phyloP scores from a whole-genome alignment of 495 filamentous ascomycete genomes.

The Penicillium dipodomyicola region DNA sequence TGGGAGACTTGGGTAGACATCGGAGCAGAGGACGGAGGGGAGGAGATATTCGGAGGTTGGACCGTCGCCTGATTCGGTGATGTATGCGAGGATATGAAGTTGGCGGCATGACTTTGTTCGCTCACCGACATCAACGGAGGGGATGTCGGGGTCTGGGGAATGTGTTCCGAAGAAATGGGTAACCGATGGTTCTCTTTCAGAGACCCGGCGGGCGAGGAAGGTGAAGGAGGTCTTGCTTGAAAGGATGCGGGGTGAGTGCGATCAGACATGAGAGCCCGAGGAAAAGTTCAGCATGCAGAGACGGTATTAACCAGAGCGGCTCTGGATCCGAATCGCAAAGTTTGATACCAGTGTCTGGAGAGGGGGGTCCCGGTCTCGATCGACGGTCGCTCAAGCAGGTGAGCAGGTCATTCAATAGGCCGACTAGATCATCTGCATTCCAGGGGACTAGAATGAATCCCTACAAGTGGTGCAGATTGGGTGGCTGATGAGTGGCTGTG shows the following conservation, averaged over 20 bases:
- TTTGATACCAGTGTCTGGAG: slow-evolving; percentile 25
- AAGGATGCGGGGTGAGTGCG: slow-evolving; percentile 38
- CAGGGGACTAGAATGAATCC: slow-evolving; percentile 25
- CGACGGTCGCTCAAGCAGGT: slow-evolving; percentile 43
- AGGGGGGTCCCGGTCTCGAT: slow-evolving; percentile 31
- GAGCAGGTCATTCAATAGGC: slow-evolving; percentile 41
- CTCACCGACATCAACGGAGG: slow-evolving; percentile 56
- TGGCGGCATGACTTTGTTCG: slow-evolving; percentile 49
- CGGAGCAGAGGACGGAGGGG: slow-evolving; percentile 45
- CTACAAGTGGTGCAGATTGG: slow-evolving; percentile 16
- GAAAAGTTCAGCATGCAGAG: slow-evolving; percentile 14
- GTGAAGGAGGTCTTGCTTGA: slow-evolving; percentile 44
- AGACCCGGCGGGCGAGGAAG: slow-evolving; percentile 42
- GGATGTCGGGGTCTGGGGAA: slow-evolving; percentile 47
- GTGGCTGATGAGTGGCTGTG: slow-evolving; percentile 28
- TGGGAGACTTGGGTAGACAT: slow-evolving; percentile 50
- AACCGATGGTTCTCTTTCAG: slow-evolving; percentile 39
- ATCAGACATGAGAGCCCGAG: slow-evolving; percentile 44
- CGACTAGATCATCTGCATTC: slow-evolving; percentile 43
- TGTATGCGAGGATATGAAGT: slow-evolving; percentile 46
- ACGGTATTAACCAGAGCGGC: slow-evolving; percentile 12
- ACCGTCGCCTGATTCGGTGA: slow-evolving; percentile 46
- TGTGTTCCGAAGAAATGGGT: slow-evolving; percentile 35
- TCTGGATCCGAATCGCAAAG: slow-evolving; percentile 23
- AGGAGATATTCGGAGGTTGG: slow-evolving; percentile 41